phyloP scores from a whole-genome alignment of 1,139 yeast species.

The Diutina mesorugosa region DNA sequence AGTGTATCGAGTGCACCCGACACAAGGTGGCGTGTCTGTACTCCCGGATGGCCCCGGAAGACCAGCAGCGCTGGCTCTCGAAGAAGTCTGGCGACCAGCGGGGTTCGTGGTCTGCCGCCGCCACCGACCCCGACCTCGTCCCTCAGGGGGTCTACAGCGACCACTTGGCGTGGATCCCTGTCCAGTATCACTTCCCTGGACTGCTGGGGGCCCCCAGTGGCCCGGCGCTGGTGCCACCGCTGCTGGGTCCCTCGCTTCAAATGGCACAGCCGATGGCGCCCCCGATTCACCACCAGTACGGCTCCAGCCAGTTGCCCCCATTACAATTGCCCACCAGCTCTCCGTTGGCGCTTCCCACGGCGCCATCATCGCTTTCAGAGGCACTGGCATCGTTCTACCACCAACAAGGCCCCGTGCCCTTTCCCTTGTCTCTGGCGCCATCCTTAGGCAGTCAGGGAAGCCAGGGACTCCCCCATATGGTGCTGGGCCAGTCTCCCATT shows the following conservation, averaged over 20 bases:
- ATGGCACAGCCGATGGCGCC: neutral
- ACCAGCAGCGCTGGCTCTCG: neutral
- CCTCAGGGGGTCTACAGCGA: neutral
- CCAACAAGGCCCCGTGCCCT: neutral
- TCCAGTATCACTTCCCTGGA: neutral
- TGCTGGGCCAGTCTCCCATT: neutral
- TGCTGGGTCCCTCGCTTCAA: neutral
- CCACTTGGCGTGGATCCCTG: neutral
- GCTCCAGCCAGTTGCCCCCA: neutral
- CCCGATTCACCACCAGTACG: neutral
- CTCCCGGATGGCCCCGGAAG: neutral
- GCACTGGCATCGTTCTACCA: neutral
- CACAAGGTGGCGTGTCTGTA: conserved; percentile 1
- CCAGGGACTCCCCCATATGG: neutral
- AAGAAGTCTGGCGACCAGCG: neutral
- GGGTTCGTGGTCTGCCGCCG: neutral
- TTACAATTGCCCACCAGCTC: neutral
- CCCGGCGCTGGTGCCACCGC: neutral
- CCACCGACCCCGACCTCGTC: neutral
- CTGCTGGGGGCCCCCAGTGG: neutral
- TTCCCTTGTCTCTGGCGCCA: neutral
- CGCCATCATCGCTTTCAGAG: neutral
- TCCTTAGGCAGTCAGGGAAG: neutral
- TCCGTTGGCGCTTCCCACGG: neutral
- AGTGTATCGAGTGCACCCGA: conserved; percentile 1